These are phyloP conservation scores for Paralagenidium karlingii DNA, from an alignment of 352 stramenopile genomes.

Conservation along the genomic window DNA sequence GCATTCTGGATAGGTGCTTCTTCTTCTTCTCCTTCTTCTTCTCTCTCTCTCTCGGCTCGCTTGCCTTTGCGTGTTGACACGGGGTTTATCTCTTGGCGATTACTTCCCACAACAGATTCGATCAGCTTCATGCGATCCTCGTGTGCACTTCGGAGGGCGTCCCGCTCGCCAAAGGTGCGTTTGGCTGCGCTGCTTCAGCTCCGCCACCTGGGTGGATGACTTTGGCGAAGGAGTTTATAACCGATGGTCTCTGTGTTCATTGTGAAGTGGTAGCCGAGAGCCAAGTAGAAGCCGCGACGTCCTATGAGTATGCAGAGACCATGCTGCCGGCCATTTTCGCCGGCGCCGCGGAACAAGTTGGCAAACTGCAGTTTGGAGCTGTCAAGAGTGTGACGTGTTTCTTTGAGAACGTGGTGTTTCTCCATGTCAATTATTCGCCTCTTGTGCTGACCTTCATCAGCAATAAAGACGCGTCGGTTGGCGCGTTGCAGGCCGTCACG, in stretches of 20 bases:
- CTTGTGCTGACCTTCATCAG: slow-evolving; percentile 70
- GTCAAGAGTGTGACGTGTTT: slow-evolving; percentile 65
- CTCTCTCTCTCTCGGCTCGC: no score
- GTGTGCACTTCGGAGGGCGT: slow-evolving; percentile 71
- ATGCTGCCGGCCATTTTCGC: slow-evolving; percentile 70
- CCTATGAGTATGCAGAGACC: slow-evolving; percentile 66
- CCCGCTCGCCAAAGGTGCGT: slow-evolving; percentile 49
- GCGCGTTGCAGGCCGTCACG: slow-evolving; percentile 40
- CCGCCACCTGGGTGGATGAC: no score
- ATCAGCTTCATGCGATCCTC: slow-evolving; percentile 60
- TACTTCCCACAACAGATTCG: slow-evolving; percentile 54
- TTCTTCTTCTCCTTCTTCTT: not conserved
- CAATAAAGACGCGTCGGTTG: slow-evolving; percentile 39
- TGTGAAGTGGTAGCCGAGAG: slow-evolving; percentile 20
- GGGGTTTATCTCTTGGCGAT: no score
- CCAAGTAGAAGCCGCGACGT: slow-evolving; percentile 21
- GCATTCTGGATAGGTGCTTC: slow-evolving; percentile 30
- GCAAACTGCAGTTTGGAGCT: slow-evolving; percentile 66
- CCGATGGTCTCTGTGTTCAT: not conserved
- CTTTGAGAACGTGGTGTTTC: slow-evolving; percentile 54
- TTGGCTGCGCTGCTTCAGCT: not conserved
- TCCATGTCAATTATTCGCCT: slow-evolving; percentile 66
- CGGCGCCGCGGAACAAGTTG: slow-evolving; percentile 60
- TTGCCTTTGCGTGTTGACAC: no score
- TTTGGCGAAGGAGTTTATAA: no score